Base-by-base conservation (phyloP, 768 basidiomycete genomes). In the Hypholoma fasciculare region DNA sequence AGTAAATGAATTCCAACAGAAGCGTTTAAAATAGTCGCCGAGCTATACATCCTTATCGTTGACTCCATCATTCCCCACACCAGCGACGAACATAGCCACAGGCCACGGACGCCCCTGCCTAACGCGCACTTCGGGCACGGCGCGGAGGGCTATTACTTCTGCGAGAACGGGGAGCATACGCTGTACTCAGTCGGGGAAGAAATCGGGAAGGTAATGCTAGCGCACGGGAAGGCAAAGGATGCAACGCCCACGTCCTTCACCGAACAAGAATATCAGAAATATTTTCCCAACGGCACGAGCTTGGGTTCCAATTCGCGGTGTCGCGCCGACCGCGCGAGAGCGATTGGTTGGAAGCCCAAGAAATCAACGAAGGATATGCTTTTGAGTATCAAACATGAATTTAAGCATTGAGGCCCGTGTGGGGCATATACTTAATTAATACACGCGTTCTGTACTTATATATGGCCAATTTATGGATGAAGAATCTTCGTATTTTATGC, bases 131-230 rank as follows among this genome's bases (percentile, higher is more conserved):
- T 11, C 69, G 71, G 14, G 75, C 81, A 82, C 56, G 82, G 82
- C 14, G 76, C 76, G 13, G 77, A 79, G 27, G 84, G 85, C 1
- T 78, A 74, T 47, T 86, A 85, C 62, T 84, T 84, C 56, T 82
- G 75, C 17, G 82, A 74, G 58, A 82, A 71, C 58, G 83, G 76
- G 42, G 81, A 85, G 48, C 76, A 82, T 52, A 75, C 67, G 1
- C 43, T 79, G n/a, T 76, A 77, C 44, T 74, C 79, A 14, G 67
- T 84, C n/a, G 71, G 68, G 17, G 73, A 71, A 52, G 72, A 70
- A 0, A 74, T 83, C 44, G 74, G 73, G 0, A 68, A 74, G 34
- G 73, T 65, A 4, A 61, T 83, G 14, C 67, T 76, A 14, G 72
- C 70, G 6, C 60, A 74, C 4, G 78, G 77, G 1, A 73, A 72